Percentiles rank a stretch among this genome's conserved stretches.
These are phyloP conservation scores for Rosellinia necatrix DNA, from an alignment of 2,329 filamentous ascomycete genomes.

Conservation along the genomic window DNA sequence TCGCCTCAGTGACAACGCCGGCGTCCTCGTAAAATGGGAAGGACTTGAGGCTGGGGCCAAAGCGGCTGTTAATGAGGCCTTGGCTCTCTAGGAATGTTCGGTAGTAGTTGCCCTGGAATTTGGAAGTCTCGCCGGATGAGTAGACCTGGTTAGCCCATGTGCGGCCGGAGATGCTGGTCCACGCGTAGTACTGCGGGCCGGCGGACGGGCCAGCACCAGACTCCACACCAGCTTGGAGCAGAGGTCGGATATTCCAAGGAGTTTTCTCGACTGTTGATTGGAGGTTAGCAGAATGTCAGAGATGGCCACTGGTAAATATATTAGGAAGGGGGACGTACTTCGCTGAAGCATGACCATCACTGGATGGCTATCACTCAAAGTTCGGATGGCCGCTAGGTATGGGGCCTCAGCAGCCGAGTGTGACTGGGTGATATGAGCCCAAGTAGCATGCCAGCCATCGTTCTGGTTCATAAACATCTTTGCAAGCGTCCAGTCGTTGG, in stretches of 20 bases:
- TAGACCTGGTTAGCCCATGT: constrained; percentile 33
- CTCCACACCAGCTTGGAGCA: constrained; percentile 38
- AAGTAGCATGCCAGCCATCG: constrained; percentile 51
- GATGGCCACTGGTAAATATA: not conserved
- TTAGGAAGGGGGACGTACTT: constrained; percentile 32
- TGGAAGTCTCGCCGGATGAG: constrained; percentile 19
- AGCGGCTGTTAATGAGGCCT: constrained; percentile 46
- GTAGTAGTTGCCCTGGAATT: constrained; percentile 26
- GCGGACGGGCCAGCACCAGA: constrained; percentile 38
- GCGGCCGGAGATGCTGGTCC: constrained; percentile 36
- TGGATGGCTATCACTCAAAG: constrained; percentile 51
- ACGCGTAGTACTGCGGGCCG: constrained; percentile 40
- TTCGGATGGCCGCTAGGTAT: constrained; percentile 51
- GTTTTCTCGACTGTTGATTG: constrained; percentile 38
- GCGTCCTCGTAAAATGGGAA: constrained; percentile 54
- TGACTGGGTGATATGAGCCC: constrained; percentile 49
- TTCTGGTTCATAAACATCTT: constrained; percentile 56
- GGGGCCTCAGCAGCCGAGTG: constrained; percentile 51
- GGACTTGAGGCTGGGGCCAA: constrained; percentile 44
- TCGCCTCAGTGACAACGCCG: constrained; percentile 42
- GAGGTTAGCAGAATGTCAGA: constrained; percentile 3
- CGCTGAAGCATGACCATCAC: constrained; percentile 46
- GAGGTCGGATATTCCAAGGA: constrained; percentile 39
- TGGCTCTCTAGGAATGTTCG: constrained; percentile 33
- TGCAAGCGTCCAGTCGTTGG: constrained; percentile 55